Conservation (phyloP, 2,329 filamentous ascomycete species). For the Diaporthe vaccinii region DNA sequence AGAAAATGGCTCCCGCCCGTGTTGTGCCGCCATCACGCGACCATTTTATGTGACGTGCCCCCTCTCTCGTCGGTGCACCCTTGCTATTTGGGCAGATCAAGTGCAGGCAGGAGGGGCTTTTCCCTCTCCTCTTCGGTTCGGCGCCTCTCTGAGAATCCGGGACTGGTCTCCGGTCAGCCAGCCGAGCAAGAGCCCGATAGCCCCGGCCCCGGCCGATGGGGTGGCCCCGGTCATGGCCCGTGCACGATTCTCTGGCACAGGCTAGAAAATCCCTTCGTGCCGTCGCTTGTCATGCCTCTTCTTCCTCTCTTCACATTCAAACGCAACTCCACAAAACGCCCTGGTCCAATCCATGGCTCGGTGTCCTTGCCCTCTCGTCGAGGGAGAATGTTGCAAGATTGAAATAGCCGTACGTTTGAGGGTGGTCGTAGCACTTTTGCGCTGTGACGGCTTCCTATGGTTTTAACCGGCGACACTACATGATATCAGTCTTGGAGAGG, state of each 20-base stretch:
- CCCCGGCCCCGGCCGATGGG: neutral
- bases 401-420: constrained; percentile 44
- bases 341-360: constrained; percentile 27
- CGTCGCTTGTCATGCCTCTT: neutral
- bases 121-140: neutral
- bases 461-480: constrained; percentile 45
- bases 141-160: neutral
- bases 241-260: neutral
- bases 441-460: constrained; percentile 49
- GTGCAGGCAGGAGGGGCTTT: neutral
- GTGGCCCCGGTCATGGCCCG: constrained; percentile 11
- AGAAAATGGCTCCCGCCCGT: neutral
- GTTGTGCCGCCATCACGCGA: neutral
- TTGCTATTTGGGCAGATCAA: neutral
- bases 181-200: neutral
- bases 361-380: constrained; percentile 37
- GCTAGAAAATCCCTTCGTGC: constrained; percentile 1
- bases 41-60: neutral
- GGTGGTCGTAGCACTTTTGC: constrained; percentile 40
- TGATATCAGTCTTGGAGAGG: neutral
- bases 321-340: constrained; percentile 41
- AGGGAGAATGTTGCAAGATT: constrained; percentile 42
- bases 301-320: constrained; percentile 39
- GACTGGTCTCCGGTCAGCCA: neutral
- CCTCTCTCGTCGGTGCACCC: neutral